phyloP scores from a whole-genome alignment of 1,284 basidiomycete genomes.

The Apiotrichum montevideense region DNA sequence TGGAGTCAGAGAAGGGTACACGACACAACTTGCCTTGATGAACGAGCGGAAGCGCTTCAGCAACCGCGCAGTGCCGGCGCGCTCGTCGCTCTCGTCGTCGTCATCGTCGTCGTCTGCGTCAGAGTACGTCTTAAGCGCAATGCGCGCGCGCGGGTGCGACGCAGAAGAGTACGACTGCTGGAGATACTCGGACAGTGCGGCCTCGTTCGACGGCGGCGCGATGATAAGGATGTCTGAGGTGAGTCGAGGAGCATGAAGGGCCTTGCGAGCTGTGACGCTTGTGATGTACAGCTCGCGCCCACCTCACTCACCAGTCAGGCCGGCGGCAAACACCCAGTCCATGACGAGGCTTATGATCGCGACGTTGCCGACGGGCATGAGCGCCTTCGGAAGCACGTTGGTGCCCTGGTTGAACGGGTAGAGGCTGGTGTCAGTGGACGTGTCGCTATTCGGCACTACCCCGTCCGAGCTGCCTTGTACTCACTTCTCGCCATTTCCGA shows the following conservation, averaged over 20 bases:
- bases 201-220: constrained; percentile 67
- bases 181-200: constrained; percentile 70
- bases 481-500: constrained; percentile 81
- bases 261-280: too few species aligned
- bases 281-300: too few species aligned
- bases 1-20: constrained; percentile 12
- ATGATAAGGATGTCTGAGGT: constrained; percentile 72
- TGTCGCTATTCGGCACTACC: not conserved
- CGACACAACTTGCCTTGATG: constrained; percentile 32
- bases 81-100: constrained; percentile 11
- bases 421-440: constrained; percentile 24
- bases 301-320: constrained; percentile 62
- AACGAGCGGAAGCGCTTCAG: constrained; percentile 39
- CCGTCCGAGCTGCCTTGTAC: constrained; percentile 23
- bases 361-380: constrained; percentile 78
- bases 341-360: constrained; percentile 80
- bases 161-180: constrained; percentile 48
- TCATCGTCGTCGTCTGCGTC: constrained; percentile 36
- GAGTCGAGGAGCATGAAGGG: not conserved
- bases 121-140: constrained; percentile 31
- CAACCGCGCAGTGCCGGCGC: constrained; percentile 43
- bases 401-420: constrained; percentile 45
- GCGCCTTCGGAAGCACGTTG: constrained; percentile 57
- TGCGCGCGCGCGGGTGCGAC: constrained; percentile 27
- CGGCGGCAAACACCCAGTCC: constrained; percentile 78